Evolutionary conservation across 768 basidiomycete species (phyloP).

Genomic region (Kwoniella newhampshirensis): DNA sequence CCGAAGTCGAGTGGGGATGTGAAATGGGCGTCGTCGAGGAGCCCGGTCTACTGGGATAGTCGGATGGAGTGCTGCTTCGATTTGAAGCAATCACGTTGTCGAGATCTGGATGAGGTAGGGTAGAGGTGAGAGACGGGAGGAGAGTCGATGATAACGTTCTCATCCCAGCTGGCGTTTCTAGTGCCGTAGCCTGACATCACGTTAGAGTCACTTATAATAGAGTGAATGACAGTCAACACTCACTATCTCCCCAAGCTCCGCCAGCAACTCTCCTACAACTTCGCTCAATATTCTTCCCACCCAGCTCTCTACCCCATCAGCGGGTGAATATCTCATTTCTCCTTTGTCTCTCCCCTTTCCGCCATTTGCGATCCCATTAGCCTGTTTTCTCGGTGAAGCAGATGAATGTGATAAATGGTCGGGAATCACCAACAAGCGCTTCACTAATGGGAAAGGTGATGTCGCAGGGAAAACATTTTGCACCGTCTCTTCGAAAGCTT

Average conservation of each 20-base stretch:
- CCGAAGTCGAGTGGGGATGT: conserved; percentile 19
- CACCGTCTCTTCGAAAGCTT: conserved; percentile 66
- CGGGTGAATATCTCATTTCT: conserved; percentile 61
- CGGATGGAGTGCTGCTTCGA: conserved; percentile 18
- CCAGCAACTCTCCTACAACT: conserved; percentile 79
- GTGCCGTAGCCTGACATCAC: conserved; percentile 64
- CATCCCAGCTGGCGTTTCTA: conserved; percentile 82
- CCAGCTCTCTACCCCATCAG: conserved; percentile 74
- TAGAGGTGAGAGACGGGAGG: conserved; percentile 51
- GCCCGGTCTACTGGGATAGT: conserved; percentile 13
- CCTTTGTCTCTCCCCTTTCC: conserved; percentile 59
- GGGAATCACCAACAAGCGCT: conserved; percentile 42
- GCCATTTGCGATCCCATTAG: neutral
- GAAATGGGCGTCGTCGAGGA: conserved; percentile 21
- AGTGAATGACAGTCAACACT: conserved; percentile 42
- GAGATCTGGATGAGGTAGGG: conserved; percentile 22
- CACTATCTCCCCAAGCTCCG: conserved; percentile 81
- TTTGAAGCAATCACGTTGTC: conserved; percentile 9
- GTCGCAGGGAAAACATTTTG: conserved; percentile 67
- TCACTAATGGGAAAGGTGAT: conserved; percentile 73
- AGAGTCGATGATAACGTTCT: conserved; percentile 64
- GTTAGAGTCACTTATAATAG: neutral
- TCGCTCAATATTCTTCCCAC: conserved; percentile 85
- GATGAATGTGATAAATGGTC: conserved; percentile 20
- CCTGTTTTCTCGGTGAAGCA: conserved; percentile 54